These are phyloP conservation scores for Fusarium udum DNA, from an alignment of 2,329 filamentous ascomycete species.

Conservation along the genomic window DNA sequence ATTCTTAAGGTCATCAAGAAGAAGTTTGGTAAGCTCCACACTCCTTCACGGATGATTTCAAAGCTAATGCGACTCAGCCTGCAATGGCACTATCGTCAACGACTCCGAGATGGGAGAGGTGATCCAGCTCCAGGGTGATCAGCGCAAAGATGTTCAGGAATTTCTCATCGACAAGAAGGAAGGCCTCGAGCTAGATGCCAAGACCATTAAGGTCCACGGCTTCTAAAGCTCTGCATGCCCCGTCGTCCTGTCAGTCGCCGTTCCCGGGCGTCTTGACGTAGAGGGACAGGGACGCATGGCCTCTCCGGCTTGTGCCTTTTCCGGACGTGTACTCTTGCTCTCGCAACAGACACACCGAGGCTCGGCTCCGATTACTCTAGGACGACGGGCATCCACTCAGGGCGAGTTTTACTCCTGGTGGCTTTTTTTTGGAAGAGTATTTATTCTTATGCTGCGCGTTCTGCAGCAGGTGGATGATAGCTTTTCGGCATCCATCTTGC, in stretches of 20 bases:
- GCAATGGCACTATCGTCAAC: constrained; percentile 99
- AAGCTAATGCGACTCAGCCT: constrained; percentile 65
- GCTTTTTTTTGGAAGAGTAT: constrained; percentile 44
- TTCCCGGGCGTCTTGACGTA: constrained; percentile 45
- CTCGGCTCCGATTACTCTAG: constrained; percentile 46
- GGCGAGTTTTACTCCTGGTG: constrained; percentile 42
- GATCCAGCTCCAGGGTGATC: constrained; percentile 99
- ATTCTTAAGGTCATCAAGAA: constrained; percentile 99
- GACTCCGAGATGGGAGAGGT: constrained; percentile 98
- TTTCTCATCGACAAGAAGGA: constrained; percentile 97
- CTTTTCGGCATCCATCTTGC: constrained; percentile 24
- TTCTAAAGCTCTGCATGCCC: constrained; percentile 55
- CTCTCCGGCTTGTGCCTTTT: constrained; percentile 44
- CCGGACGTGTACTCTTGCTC: constrained; percentile 40
- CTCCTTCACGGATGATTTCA: not conserved
- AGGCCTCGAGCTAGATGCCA: constrained; percentile 90
- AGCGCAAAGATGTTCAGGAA: constrained; percentile 98
- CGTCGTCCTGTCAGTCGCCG: constrained; percentile 51
- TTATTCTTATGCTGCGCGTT: constrained; percentile 39
- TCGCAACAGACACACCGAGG: constrained; percentile 44
- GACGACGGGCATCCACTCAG: constrained; percentile 47
- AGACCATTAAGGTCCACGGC: constrained; percentile 91
- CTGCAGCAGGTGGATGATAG: constrained; percentile 10
- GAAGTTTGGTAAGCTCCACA: constrained; percentile 80
- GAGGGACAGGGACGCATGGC: constrained; percentile 48